Evolutionary conservation across 2,329 filamentous ascomycete species (phyloP).

Genomic region (Hypoxylon sp.): DNA sequence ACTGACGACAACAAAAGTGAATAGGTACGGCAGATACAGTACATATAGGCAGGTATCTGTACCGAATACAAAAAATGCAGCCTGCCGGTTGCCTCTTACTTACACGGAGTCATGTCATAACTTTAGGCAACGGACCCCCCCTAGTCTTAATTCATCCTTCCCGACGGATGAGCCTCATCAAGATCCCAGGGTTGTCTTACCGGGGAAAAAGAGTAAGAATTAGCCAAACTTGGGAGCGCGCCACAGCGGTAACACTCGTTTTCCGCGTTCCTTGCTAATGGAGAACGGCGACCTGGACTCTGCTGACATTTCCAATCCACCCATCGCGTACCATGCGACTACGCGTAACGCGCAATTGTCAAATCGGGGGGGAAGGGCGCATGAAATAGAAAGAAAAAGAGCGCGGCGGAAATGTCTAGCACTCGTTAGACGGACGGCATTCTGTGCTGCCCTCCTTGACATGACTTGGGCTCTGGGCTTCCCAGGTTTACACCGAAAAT

Average conservation of each 20-base stretch:
- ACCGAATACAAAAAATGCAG: conserved; percentile 32
- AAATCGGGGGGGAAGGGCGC: conserved; percentile 9
- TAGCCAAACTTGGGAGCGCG: conserved; percentile 18
- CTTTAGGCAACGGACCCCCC: conserved; percentile 41
- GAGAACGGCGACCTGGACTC: too few species aligned
- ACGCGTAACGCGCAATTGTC: conserved; percentile 36
- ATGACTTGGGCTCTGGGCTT: conserved; percentile 28
- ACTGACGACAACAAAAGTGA: conserved; percentile 24
- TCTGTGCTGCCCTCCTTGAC: conserved; percentile 42
- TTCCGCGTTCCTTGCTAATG: conserved; percentile 16
- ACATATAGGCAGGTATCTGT: conserved; percentile 35
- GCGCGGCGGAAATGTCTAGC: conserved; percentile 29
- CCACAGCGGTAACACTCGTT: conserved; percentile 32
- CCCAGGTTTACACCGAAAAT: conserved; percentile 44
- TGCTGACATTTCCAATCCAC: too few species aligned
- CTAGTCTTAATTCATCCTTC: conserved; percentile 35
- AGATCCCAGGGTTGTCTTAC: conserved; percentile 34
- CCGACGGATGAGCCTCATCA: conserved; percentile 40
- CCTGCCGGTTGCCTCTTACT: conserved; percentile 42
- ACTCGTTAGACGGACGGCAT: conserved; percentile 30
- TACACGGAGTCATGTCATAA: conserved; percentile 42
- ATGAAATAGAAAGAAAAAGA: conserved; percentile 22
- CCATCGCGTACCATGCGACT: conserved; percentile 26
- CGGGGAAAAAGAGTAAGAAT: conserved; percentile 7
- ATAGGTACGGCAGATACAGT: conserved; percentile 11